These are phyloP conservation scores for Chamaenerion angustifolium DNA, from an alignment of 345 rosid genomes.

Conservation along the genomic window DNA sequence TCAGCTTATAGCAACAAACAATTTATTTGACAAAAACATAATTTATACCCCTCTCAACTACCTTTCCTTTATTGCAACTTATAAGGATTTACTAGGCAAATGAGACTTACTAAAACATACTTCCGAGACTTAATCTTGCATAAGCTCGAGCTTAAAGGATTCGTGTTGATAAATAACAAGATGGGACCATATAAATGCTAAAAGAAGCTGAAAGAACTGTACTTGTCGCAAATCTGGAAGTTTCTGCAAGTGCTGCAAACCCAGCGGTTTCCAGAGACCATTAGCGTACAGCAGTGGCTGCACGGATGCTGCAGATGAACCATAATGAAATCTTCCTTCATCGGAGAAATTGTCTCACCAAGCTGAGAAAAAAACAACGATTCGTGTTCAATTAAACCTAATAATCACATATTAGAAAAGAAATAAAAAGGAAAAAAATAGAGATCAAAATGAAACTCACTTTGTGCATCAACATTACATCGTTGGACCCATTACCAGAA, in stretches of 20 bases:
- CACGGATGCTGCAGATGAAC: constrained; percentile 95
- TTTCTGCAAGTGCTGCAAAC: constrained; percentile 86
- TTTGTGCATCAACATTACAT: constrained; percentile 85
- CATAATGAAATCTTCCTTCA: constrained; percentile 99
- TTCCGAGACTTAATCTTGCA: too few species aligned
- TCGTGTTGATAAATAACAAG: not conserved
- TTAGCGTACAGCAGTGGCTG: constrained; percentile 71
- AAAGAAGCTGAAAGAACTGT: constrained; percentile 20
- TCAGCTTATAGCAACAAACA: too few species aligned
- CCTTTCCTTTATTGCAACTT: too few species aligned
- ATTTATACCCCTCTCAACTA: too few species aligned
- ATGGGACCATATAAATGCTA: constrained; percentile 1
- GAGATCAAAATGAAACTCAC: constrained; percentile 22
- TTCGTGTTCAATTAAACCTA: too few species aligned
- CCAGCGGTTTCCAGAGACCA: constrained; percentile 89
- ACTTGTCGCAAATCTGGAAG: constrained; percentile 89
- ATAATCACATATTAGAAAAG: too few species aligned
- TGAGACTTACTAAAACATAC: too few species aligned
- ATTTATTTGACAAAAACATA: too few species aligned
- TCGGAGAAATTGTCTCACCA: constrained; percentile 93
- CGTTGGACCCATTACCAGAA: constrained; percentile 78
- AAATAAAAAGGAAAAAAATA: too few species aligned
- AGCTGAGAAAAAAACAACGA: constrained; percentile 35
- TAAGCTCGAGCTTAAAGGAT: not conserved
- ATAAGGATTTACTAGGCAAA: too few species aligned